phyloP scores from a whole-genome alignment of 108 stramenopile species.

The Pseudonitzschia delicatissima region DNA sequence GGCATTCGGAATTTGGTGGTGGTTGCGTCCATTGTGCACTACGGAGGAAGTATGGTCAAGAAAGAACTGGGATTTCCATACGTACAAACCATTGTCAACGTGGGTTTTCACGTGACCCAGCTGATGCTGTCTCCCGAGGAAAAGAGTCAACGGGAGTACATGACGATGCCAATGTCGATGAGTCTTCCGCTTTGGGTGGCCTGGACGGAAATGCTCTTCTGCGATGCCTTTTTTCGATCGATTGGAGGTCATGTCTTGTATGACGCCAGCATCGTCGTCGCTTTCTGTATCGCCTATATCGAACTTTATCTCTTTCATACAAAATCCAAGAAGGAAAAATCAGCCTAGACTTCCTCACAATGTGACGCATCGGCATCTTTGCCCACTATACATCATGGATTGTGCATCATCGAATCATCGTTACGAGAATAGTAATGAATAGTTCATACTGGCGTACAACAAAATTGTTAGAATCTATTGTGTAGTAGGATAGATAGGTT shows the following conservation, averaged over 20 bases:
- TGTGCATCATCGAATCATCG: too few species aligned
- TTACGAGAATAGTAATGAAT: too few species aligned
- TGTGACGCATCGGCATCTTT: too few species aligned
- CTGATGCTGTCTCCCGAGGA: slow-evolving; percentile 5
- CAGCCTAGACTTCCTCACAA: too few species aligned
- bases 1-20: not conserved
- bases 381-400: too few species aligned
- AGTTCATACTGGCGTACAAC: too few species aligned
- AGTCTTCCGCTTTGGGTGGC: not conserved
- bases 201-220: slow-evolving; percentile 19
- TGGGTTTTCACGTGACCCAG: slow-evolving; percentile 17
- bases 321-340: slow-evolving; percentile 1
- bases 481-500: too few species aligned
- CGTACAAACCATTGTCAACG: slow-evolving; percentile 19
- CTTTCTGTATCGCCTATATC: slow-evolving; percentile 3
- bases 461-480: too few species aligned
- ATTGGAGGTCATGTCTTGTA: slow-evolving; percentile 22
- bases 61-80: slow-evolving; percentile 12
- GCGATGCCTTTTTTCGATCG: slow-evolving; percentile 15
- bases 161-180: slow-evolving; percentile 6
- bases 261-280: slow-evolving; percentile 18
- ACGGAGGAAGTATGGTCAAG: not conserved
- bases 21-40: slow-evolving; percentile 1
- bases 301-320: slow-evolving; percentile 7
- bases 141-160: slow-evolving; percentile 20